Percentiles rank a stretch among this genome's conserved stretches.
Conservation (phyloP, 2,329 filamentous ascomycete species). For the Stemphylium beticola region DNA sequence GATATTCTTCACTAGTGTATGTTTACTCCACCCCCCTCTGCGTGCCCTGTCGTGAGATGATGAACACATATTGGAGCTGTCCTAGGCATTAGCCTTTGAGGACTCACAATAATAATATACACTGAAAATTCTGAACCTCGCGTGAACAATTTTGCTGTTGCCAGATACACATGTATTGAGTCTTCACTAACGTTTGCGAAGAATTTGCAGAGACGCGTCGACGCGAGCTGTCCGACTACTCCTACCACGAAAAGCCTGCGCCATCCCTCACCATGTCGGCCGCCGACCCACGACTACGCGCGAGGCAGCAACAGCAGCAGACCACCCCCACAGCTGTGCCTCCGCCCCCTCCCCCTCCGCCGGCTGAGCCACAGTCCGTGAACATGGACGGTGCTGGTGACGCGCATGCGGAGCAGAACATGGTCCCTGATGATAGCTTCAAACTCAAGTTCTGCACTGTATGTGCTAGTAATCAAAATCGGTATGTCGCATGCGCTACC, state of each 20-base stretch:
- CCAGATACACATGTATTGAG: conserved; percentile 5
- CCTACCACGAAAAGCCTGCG: too few species aligned
- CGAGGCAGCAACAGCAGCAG: conserved; percentile 50
- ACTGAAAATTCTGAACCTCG: conserved; percentile 51
- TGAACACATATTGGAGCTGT: conserved; percentile 80
- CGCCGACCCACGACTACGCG: conserved; percentile 58
- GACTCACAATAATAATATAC: conserved; percentile 57
- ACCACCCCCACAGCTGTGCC: conserved; percentile 59
- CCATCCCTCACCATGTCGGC: conserved; percentile 40
- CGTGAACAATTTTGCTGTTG: conserved; percentile 19
- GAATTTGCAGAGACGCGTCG: conserved; percentile 29
- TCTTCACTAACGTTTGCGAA: conserved; percentile 33
- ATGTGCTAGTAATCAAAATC: conserved; percentile 98
- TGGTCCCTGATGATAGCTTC: conserved; percentile 62
- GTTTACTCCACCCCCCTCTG: conserved; percentile 13
- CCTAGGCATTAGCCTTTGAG: conserved; percentile 59
- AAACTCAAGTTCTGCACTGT: conserved; percentile 98
- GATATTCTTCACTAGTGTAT: conserved; percentile 13
- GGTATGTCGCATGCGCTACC: conserved; percentile 60
- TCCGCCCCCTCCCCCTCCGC: conserved; percentile 56
- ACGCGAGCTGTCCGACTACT: background rate
- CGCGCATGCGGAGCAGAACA: conserved; percentile 29
- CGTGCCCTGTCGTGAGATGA: conserved; percentile 51
- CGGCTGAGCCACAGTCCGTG: conserved; percentile 45
- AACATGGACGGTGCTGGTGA: conserved; percentile 41